phyloP scores from a whole-genome alignment of 1,284 basidiomycete species.

The Boletus sp. region DNA sequence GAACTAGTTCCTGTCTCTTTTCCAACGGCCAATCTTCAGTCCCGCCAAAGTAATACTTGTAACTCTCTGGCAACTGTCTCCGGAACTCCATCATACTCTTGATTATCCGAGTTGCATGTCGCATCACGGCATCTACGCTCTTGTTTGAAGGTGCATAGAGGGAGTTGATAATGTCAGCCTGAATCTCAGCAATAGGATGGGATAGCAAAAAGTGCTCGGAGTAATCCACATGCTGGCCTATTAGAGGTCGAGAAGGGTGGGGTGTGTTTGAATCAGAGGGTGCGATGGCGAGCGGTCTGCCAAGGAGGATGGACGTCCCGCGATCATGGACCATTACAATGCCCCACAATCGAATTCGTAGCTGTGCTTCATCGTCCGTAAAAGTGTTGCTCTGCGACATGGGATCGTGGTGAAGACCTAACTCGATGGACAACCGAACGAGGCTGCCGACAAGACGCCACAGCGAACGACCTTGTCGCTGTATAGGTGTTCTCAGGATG shows the following conservation, averaged over 20 bases:
- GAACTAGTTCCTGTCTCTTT: conserved; percentile 60
- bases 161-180: conserved; percentile 81
- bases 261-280: conserved; percentile 78
- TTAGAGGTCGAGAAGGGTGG: conserved; percentile 53
- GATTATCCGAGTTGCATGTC: conserved; percentile 72
- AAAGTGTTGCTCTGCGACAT: conserved; percentile 63
- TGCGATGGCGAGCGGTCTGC: conserved; percentile 76
- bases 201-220: conserved; percentile 74
- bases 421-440: conserved; percentile 73
- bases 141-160: conserved; percentile 71
- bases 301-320: conserved; percentile 78
- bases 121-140: conserved; percentile 64
- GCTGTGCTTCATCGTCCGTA: conserved; percentile 67
- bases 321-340: conserved; percentile 81
- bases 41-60: conserved; percentile 69
- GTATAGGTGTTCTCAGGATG: conserved; percentile 12
- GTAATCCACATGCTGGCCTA: conserved; percentile 40
- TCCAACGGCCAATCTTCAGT: conserved; percentile 70
- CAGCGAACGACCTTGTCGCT: conserved; percentile 80
- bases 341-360: conserved; percentile 76
- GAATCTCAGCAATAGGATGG: conserved; percentile 71
- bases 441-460: conserved; percentile 83
- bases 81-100: conserved; percentile 69
- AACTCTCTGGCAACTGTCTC: conserved; percentile 62
- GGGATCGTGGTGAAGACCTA: conserved; percentile 81